Base-by-base conservation (phyloP, 345 rosid genomes). In the Arabidopsis arenosa region DNA sequence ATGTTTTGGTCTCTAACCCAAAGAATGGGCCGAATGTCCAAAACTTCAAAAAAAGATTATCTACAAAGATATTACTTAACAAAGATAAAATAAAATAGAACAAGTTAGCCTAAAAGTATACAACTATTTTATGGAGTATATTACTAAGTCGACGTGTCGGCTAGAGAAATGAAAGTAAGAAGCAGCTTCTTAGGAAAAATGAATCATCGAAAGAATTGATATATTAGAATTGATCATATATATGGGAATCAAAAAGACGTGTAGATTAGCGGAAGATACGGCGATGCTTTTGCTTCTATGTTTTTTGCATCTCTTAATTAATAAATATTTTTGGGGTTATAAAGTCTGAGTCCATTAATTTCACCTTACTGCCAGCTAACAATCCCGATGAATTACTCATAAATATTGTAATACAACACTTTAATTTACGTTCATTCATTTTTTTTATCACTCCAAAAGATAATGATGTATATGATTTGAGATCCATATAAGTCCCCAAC, bases 311-410 rank as follows among this genome's bases (percentile, higher is more conserved):
- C 63, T 58, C 56, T 72, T 71, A 72, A 66, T 72, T 66, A 65
- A 72, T 66, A 18, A 65, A 58, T 58, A 59, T 72, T 66, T 66
- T 66, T 66, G 49, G 18, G 49, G 26, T 70, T 66, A 64, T 48
- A 77, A 55, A 72, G 74, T 72, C 73, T 66, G 32, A 73, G 74
- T 73, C 81, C 64, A 78, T 78, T 78, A 78, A 66, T 72, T 78
- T 66, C 81, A 78, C 69, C 76, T 77, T 59, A 73, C 77, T 61
- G 81, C 74, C 81, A 78, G 81, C 81, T 78, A 78, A 73, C 81
- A 78, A 78, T 72, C 81, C 81, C 81, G 58, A 78, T 78, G 81
- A 65, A 43, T 66, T 66, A 72, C 73, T 72, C 69, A 59, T 70
- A 56, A 66, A 73, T 73, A 73, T 53, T 71, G 68, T 63, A 55